Evolutionary conservation across 164 flowering plant species (phyloP).

Genomic region (Annona squamosa): DNA sequence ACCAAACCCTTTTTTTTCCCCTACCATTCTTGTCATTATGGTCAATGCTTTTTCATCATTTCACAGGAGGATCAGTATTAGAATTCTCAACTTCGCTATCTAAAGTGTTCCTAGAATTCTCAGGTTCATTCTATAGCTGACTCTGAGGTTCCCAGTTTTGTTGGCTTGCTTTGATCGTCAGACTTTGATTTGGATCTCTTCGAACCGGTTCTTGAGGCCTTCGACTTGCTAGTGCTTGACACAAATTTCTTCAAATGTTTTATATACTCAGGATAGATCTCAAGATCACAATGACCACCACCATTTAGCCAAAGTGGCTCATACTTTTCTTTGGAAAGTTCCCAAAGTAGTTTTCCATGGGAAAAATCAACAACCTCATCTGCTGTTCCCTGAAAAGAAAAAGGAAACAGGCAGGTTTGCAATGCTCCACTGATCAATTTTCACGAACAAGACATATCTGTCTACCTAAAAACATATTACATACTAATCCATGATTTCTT

Average conservation of each 20-base stretch:
- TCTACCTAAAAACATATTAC: background rate
- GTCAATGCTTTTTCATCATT: slow-evolving; percentile 83
- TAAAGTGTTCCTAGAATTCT: slow-evolving; percentile 71
- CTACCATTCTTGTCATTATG: slow-evolving; percentile 44
- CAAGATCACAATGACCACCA: slow-evolving; percentile 92
- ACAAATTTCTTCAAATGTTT: slow-evolving; percentile 81
- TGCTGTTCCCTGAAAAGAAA: slow-evolving; percentile 59
- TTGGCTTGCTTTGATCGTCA: slow-evolving; percentile 35
- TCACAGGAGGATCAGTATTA: slow-evolving; percentile 66
- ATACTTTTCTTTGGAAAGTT: slow-evolving; percentile 70
- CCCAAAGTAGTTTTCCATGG: slow-evolving; percentile 89
- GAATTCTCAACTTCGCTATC: slow-evolving; percentile 82
- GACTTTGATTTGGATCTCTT: slow-evolving; percentile 27
- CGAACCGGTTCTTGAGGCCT: slow-evolving; percentile 31
- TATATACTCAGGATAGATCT: slow-evolving; percentile 83
- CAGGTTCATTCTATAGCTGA: slow-evolving; percentile 42
- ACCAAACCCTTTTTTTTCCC: slow-evolving; percentile 55
- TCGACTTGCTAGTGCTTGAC: slow-evolving; percentile 49
- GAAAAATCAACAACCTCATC: slow-evolving; percentile 92
- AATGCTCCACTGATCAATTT: background rate
- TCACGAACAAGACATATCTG: background rate
- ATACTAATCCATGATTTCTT: background rate
- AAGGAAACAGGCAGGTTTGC: background rate
- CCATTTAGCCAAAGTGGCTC: slow-evolving; percentile 92
- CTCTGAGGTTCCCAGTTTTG: slow-evolving; percentile 37